Conservation (phyloP, 2,329 filamentous ascomycete species). For the Cryoendolithus antarcticus region DNA sequence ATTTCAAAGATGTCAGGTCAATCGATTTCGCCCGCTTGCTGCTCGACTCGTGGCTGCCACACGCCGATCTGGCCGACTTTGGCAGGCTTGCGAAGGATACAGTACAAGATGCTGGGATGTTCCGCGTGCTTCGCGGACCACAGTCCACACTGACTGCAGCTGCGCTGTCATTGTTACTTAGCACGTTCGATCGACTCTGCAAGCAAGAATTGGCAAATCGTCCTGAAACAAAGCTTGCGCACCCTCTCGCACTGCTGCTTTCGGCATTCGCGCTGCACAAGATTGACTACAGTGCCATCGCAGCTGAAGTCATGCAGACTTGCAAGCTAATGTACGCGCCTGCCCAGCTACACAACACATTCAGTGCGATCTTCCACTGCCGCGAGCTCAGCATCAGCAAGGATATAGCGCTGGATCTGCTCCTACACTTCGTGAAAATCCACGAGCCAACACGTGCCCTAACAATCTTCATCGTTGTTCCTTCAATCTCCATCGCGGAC, state of each 20-base stretch:
- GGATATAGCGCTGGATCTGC: conserved; percentile 5
- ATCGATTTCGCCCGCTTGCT: conserved; percentile 7
- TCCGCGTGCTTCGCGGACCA: too few relatives aligned
- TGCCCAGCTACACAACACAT: too few relatives aligned
- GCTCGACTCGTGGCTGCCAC: conserved; percentile 12
- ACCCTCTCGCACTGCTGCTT: neutral
- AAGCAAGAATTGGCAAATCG: neutral
- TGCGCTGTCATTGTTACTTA: neutral
- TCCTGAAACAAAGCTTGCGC: neutral
- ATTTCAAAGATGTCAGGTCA: conserved; percentile 6
- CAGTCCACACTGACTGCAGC: neutral
- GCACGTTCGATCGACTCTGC: neutral
- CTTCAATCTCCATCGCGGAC: conserved; percentile 9
- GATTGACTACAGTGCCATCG: neutral
- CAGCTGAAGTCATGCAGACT: conserved; percentile 7
- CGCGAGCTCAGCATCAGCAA: conserved; percentile 6
- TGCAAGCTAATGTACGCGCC: conserved; percentile 1
- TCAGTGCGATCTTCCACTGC: neutral
- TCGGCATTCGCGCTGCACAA: neutral
- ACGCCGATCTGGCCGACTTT: conserved; percentile 1
- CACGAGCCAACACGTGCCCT: conserved; percentile 7
- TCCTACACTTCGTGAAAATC: conserved; percentile 10
- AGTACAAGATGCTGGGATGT: neutral
- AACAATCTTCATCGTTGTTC: conserved; percentile 9
- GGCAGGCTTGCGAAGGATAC: neutral